Base-by-base conservation (phyloP, 1,284 basidiomycete species). In the Inonotus hispidus region DNA sequence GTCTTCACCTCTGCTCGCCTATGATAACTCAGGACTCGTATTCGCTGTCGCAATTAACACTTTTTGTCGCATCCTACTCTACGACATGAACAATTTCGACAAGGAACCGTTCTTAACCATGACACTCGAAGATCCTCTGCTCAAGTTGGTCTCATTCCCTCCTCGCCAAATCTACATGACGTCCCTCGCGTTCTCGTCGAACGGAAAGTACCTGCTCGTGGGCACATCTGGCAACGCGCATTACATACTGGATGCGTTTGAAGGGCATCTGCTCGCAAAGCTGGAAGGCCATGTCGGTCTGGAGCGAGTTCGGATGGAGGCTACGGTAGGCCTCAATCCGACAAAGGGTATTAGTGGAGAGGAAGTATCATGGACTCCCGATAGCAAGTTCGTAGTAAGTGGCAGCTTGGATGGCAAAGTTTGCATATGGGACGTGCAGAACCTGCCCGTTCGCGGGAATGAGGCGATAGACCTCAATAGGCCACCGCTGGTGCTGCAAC, bases 141-240 rank as follows among this genome's bases (percentile, higher is more conserved):
- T 95, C 5, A 73, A 81, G 16, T 79, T 82, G 52, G 82, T 91
- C 55, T 87, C 85, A 61, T 90, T 85, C 68, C 93, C 93, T 19
- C 92, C 93, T 14, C 85, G 93, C n/a, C 82, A 85, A 19, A 93
- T 95, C 56, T 88, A 87, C 68, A 92, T 97, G 79, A 98, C 97
- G 1, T 95, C 93, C 2, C 78, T 98, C 64, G 77, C 86, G 1
- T 99, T 99, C 74, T 95, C 92, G 2, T 86, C 89, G 32, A 91
- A 93, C 69, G 95, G 94, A 53, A 90, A 92, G 69, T 92, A 90
- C 69, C 77, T 99, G 23, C 82, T 99, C 23, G 87, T 97, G 16
- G 96, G 96, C 43, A 98, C 97, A 60, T 92, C 93, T 1, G 90
- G 92, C 2, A 85, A 92, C 69, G 90, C 90, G 2, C 97, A 99